phyloP scores from a whole-genome alignment of 306 rosid genomes.

The Citrullus amarus region DNA sequence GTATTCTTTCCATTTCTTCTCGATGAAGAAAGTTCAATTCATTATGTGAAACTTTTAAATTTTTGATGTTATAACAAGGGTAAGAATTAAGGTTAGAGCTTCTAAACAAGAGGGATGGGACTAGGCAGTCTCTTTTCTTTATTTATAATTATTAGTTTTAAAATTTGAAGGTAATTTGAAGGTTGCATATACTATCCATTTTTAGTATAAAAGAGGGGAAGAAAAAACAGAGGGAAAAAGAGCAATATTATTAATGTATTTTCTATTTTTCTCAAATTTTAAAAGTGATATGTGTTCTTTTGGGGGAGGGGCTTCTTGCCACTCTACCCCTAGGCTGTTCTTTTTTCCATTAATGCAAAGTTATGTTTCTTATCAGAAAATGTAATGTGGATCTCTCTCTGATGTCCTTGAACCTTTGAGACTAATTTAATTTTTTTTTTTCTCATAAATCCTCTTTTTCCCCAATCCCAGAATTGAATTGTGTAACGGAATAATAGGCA shows the following conservation, averaged over 20 bases:
- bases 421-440: neutral
- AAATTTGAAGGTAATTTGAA: neutral
- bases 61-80: neutral
- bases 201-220: neutral
- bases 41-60: no score
- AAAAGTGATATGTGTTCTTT: neutral
- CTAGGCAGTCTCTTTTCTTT: neutral
- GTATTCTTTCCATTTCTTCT: no score
- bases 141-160: neutral
- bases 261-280: neutral
- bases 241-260: neutral
- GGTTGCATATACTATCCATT: neutral
- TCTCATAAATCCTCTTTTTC: neutral
- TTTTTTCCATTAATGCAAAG: no score
- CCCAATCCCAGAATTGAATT: neutral
- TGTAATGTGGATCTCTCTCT: neutral
- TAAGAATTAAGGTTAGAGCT: neutral
- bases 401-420: neutral
- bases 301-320: no score
- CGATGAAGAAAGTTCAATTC: no score
- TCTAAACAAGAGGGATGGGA: neutral
- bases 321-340: no score
- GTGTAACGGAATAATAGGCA: neutral
- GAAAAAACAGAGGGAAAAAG: neutral
- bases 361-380: neutral